Conservation (phyloP, 768 basidiomycete genomes). For the Phylloporus arenicola region DNA sequence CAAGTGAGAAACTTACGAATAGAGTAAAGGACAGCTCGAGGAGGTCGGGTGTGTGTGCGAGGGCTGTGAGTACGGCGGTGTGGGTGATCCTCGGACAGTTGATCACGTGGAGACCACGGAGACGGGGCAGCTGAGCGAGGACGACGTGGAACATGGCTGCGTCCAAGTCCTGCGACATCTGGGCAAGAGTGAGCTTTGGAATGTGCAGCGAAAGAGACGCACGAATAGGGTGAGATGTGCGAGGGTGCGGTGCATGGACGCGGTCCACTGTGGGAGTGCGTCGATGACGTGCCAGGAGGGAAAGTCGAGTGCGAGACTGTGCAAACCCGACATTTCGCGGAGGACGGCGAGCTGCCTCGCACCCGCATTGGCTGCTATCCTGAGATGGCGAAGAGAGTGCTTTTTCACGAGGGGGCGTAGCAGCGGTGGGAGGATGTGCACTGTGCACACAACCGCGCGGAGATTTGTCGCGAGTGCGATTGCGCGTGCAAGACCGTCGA, state of each 20-base stretch:
- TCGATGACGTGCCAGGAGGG: conserved; percentile 63
- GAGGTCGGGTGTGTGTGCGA: conserved; percentile 46
- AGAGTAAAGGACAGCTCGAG: conserved; percentile 37
- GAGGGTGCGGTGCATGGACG: conserved; percentile 39
- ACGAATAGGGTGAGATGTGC: conserved; percentile 57
- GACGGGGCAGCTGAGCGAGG: conserved; percentile 45
- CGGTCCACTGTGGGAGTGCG: conserved; percentile 53
- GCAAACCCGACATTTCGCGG: conserved; percentile 35
- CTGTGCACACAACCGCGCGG: conserved; percentile 50
- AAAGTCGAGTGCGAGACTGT: conserved; percentile 47
- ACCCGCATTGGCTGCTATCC: conserved; percentile 51
- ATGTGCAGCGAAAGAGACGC: conserved; percentile 20
- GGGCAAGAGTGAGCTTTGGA: background rate
- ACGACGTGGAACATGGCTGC: conserved; percentile 43
- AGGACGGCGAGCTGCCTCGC: conserved; percentile 45
- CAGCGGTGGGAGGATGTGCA: conserved; percentile 43
- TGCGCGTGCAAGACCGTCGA: conserved; percentile 46
- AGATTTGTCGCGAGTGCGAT: conserved; percentile 49
- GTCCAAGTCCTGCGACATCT: conserved; percentile 58
- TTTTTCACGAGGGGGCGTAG: conserved; percentile 44
- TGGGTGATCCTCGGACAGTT: conserved; percentile 58
- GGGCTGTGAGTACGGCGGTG: conserved; percentile 39
- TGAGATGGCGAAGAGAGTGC: conserved; percentile 40
- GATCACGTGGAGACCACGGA: conserved; percentile 56
- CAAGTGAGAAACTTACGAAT: too few relatives aligned